phyloP scores from a whole-genome alignment of 1,284 basidiomycete genomes.

The Mycosarcoma mackinlayi region DNA sequence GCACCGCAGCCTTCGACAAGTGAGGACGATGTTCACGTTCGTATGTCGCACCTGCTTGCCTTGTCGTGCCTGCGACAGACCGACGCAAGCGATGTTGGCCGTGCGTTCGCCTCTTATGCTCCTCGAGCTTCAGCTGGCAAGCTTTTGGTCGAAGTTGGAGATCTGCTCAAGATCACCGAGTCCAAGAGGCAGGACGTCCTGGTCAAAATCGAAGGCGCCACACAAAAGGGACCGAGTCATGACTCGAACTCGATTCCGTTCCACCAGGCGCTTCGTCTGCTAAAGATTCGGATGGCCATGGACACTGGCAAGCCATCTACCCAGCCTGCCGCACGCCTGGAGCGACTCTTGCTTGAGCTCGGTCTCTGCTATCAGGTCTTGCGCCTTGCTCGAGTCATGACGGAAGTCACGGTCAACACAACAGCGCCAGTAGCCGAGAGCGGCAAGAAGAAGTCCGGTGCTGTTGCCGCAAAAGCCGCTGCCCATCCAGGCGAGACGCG shows the following conservation, averaged over 20 bases:
- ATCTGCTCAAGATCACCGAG: conserved; percentile 44
- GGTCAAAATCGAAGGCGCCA: conserved; percentile 38
- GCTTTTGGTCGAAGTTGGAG: conserved; percentile 27
- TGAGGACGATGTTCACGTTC: background rate
- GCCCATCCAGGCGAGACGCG: conserved; percentile 8
- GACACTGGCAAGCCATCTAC: background rate
- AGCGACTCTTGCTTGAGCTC: conserved; percentile 33
- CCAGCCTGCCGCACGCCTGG: conserved; percentile 1
- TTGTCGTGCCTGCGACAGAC: conserved; percentile 34
- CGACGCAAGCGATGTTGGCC: conserved; percentile 27
- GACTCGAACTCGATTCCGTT: conserved; percentile 37
- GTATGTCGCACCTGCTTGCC: conserved; percentile 17
- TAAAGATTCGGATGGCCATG: conserved; percentile 43
- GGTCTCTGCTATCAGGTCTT: conserved; percentile 35
- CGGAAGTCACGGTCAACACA: conserved; percentile 9
- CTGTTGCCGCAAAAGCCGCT: conserved; percentile 12
- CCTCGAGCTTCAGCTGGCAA: background rate
- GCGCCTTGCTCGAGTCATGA: conserved; percentile 23
- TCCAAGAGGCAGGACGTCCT: conserved; percentile 41
- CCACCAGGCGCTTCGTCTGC: conserved; percentile 35
- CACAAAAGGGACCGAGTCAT: conserved; percentile 35
- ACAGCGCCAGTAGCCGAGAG: conserved; percentile 14
- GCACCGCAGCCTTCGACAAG: background rate
- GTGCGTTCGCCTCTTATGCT: conserved; percentile 12
- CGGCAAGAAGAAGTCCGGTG: conserved; percentile 25